Conservation (phyloP, 129 eudicot species). For the Kitagawia praeruptora region DNA sequence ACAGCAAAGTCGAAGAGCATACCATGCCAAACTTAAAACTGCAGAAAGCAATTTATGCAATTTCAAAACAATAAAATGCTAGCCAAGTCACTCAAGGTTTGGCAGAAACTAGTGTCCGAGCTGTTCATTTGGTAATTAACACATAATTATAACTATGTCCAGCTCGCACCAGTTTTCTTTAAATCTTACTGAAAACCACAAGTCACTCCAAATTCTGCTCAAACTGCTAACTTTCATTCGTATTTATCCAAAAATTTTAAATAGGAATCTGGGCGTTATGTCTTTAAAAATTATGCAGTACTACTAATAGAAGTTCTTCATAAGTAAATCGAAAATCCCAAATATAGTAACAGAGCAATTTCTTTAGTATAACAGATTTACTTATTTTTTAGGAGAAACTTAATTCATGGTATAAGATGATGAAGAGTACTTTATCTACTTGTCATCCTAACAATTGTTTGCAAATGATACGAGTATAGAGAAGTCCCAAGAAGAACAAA, state of each 20-base stretch:
- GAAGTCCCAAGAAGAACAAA: neutral
- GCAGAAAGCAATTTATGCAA: neutral
- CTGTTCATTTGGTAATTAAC: neutral
- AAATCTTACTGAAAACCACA: neutral
- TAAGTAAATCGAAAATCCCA: neutral
- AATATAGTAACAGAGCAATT: neutral
- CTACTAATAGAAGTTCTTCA: neutral
- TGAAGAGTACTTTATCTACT: neutral
- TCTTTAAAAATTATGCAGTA: neutral
- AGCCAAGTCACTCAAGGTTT: neutral
- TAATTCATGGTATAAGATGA: neutral
- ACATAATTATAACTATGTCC: neutral
- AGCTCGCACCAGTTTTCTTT: neutral
- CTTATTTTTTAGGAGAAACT: neutral
- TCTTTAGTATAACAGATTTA: neutral
- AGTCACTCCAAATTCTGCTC: neutral
- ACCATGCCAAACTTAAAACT: neutral
- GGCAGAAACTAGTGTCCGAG: neutral
- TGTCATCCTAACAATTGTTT: neutral
- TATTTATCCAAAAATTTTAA: neutral
- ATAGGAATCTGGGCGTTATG: neutral
- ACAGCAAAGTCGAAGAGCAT: neutral
- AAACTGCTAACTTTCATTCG: neutral
- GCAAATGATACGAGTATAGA: neutral
- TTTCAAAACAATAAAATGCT: neutral